A percentile compares a stretch with the other conserved stretches of the same genome.
Conservation (phyloP, 1,284 basidiomycete genomes). For the Somion occarium region DNA sequence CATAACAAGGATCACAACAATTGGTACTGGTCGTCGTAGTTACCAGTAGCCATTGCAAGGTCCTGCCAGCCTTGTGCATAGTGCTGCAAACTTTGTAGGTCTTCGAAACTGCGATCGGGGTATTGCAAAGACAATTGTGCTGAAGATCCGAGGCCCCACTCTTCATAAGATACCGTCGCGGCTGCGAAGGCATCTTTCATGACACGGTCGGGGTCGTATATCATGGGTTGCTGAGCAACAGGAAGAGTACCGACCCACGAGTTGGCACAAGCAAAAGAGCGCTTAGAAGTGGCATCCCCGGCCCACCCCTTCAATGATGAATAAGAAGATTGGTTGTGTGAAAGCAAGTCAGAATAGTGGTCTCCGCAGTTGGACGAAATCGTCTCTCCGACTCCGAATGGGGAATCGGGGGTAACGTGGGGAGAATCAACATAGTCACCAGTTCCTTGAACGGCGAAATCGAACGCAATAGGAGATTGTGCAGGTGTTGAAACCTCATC, state of each 20-base stretch:
- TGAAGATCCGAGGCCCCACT: constrained; percentile 14
- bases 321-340: constrained; percentile 20
- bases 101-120: background rate
- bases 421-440: background rate
- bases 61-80: constrained; percentile 13
- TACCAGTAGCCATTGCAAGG: constrained; percentile 13
- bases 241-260: background rate
- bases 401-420: background rate
- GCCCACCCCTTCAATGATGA: constrained; percentile 29
- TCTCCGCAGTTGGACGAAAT: too few species aligned
- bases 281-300: constrained; percentile 19
- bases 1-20: constrained; percentile 11
- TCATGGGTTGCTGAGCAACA: constrained; percentile 15
- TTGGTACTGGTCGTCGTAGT: constrained; percentile 19
- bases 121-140: background rate
- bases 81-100: constrained; percentile 11
- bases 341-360: too few species aligned
- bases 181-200: constrained; percentile 27
- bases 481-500: constrained; percentile 11
- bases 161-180: constrained; percentile 18
- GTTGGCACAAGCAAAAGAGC: constrained; percentile 6
- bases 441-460: background rate
- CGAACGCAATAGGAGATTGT: constrained; percentile 10
- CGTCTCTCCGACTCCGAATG: too few species aligned
- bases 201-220: constrained; percentile 17